phyloP scores from a whole-genome alignment of 331 rosid species.

The Spiraea crenata region DNA sequence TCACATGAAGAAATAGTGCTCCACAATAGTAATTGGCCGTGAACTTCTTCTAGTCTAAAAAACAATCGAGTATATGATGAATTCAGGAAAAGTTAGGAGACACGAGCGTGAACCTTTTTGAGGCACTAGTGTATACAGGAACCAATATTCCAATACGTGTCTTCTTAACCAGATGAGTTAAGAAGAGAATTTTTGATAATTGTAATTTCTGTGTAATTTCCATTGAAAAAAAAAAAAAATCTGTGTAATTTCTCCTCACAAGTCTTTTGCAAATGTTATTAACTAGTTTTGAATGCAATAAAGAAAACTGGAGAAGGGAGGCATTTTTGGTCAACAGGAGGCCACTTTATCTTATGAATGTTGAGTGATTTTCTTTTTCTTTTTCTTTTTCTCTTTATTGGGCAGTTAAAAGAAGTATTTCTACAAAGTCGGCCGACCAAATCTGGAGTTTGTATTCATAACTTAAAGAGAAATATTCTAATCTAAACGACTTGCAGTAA shows the following conservation, averaged over 20 bases:
- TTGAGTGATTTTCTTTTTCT: background rate
- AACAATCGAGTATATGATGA: constrained; percentile 41
- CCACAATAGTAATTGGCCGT: constrained; percentile 25
- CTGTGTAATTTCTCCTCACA: too few relatives aligned
- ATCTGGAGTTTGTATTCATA: too few relatives aligned
- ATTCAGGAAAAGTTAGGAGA: constrained; percentile 11
- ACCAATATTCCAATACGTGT: too few relatives aligned
- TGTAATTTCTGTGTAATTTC: too few relatives aligned
- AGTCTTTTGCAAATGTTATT: too few relatives aligned
- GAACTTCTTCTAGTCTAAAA: constrained; percentile 42
- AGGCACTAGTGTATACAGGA: too few relatives aligned
- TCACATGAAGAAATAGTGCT: constrained; percentile 52
- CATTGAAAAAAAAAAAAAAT: too few relatives aligned
- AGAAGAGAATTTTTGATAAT: too few relatives aligned
- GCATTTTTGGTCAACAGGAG: background rate
- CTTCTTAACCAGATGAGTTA: too few relatives aligned
- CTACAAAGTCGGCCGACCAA: background rate
- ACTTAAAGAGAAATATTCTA: too few relatives aligned
- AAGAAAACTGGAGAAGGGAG: background rate
- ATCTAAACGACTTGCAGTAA: too few relatives aligned
- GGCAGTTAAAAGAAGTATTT: constrained; percentile 23
- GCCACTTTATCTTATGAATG: background rate
- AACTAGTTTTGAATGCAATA: background rate
- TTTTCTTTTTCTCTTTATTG: background rate
- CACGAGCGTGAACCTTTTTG: too few relatives aligned